Base-by-base conservation (phyloP, 1,139 yeast species). In the Geotrichum bryndzae region DNA sequence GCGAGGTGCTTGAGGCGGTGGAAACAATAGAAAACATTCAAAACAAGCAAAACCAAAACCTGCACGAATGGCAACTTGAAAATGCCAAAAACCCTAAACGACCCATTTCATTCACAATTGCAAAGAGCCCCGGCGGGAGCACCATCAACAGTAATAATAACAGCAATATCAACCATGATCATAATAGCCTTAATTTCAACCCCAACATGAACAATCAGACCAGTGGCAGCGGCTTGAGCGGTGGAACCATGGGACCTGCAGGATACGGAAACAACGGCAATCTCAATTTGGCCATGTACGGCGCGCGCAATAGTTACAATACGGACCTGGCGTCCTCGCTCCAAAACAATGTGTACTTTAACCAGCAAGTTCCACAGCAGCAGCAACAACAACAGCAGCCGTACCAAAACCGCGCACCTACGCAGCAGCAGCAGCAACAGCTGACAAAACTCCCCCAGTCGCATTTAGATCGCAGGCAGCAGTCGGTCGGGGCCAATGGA, bases 1-100 rank as follows among this genome's bases (percentile, higher is more conserved):
- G 66, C 6, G 72, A 69, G 27, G 65, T 69, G n/a, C 61, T 69
- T 38, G 67, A 70, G 10, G 60, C 63, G 1, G 65, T 68, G 15
- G 69, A 65, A 51, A 60, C 18, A 5, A 41, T 69, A 35, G 67
- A 70, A 11, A 58, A 61, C 2, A 64, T 68, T 18, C 68, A 65
- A 50, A 60, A 60, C 11, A 50, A 58, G 18, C 54, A 33, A 23
- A 59, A 23, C 11, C 55, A 33, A 22, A 35, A 46, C 25, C 54
- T 45, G 35, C 25, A 41, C 48, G 61, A 56, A 48, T 58, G 63
- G 61, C 55, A 51, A n/a, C 56, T 51, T 2, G 63, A 57, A 8
- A 29, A 45, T 8, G 38, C 63, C 3, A 35, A 46, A 6, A 58
- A 57, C 7, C 64, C 62, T 6, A 54, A 55, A 29, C 53, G 64